Conservation (phyloP, 306 rosid species). For the Biancaea sappan region DNA sequence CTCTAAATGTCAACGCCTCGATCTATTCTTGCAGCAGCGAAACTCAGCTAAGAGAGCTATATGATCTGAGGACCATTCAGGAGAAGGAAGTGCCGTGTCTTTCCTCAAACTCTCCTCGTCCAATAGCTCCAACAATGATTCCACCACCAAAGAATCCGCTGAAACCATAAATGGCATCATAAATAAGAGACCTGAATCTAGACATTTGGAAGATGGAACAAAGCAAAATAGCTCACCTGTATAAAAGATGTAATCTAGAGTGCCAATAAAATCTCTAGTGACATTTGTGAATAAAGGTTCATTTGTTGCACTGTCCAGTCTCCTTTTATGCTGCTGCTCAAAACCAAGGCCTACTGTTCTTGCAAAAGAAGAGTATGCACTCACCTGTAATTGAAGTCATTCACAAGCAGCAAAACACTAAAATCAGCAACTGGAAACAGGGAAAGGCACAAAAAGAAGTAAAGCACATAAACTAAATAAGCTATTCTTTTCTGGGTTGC, state of each 20-base stretch:
- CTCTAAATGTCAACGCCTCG: slow-evolving; percentile 75
- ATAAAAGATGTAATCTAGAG: slow-evolving; percentile 97
- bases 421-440: slow-evolving; percentile 3
- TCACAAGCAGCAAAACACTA: slow-evolving; percentile 21
- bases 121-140: slow-evolving; percentile 92
- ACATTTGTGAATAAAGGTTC: slow-evolving; percentile 95
- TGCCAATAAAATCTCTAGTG: slow-evolving; percentile 95
- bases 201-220: background rate
- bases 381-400: slow-evolving; percentile 58
- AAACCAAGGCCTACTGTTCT: slow-evolving; percentile 70
- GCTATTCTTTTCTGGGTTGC: background rate
- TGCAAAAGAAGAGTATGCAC: slow-evolving; percentile 93
- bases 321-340: slow-evolving; percentile 90
- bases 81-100: slow-evolving; percentile 99
- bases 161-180: slow-evolving; percentile 41
- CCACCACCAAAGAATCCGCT: slow-evolving; percentile 98
- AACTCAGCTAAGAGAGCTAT: slow-evolving; percentile 95
- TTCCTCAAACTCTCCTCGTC: slow-evolving; percentile 98
- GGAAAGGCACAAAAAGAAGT: background rate
- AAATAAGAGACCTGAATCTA: slow-evolving; percentile 18
- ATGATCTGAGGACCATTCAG: slow-evolving; percentile 99
- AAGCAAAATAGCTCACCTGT: slow-evolving; percentile 59
- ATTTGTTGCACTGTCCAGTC: slow-evolving; percentile 76
- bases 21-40: slow-evolving; percentile 86
- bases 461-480: background rate